phyloP scores from a whole-genome alignment of 345 rosid genomes.

The Dimocarpus longan region DNA sequence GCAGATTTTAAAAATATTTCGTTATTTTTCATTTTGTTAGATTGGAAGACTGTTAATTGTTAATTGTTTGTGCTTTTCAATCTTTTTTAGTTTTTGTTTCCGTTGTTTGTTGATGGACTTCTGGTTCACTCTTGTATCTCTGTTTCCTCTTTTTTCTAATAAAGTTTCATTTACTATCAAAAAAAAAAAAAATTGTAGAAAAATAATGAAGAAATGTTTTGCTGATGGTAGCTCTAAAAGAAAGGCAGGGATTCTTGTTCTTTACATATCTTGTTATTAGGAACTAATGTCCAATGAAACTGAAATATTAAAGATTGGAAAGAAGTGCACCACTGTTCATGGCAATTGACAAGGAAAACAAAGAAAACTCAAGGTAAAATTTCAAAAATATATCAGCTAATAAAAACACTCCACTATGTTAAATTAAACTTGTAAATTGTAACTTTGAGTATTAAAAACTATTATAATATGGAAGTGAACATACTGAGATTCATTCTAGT shows the following conservation, averaged over 20 bases:
- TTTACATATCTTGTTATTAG: background rate
- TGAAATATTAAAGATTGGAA: background rate
- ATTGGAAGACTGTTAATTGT: too few species aligned
- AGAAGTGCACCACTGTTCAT: background rate
- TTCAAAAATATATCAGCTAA: background rate
- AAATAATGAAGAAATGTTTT: conserved; percentile 1
- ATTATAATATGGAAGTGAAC: conserved; percentile 4
- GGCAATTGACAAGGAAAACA: background rate
- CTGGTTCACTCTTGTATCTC: too few species aligned
- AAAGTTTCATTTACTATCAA: too few species aligned
- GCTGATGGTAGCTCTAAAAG: background rate
- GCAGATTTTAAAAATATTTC: too few species aligned
- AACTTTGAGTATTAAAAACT: background rate
- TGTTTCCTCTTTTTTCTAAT: too few species aligned
- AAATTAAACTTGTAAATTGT: background rate
- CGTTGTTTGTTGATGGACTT: too few species aligned
- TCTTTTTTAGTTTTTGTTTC: too few species aligned
- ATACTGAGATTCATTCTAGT: background rate
- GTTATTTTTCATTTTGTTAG: too few species aligned
- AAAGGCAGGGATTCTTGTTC: background rate
- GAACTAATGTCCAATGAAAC: background rate
- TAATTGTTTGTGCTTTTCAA: too few species aligned
- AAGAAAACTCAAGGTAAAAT: background rate
- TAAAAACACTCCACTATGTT: background rate
- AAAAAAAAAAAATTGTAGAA: too few species aligned